These are phyloP conservation scores for Acmispon strigosus DNA, from an alignment of 306 rosid species.

Conservation along the genomic window DNA sequence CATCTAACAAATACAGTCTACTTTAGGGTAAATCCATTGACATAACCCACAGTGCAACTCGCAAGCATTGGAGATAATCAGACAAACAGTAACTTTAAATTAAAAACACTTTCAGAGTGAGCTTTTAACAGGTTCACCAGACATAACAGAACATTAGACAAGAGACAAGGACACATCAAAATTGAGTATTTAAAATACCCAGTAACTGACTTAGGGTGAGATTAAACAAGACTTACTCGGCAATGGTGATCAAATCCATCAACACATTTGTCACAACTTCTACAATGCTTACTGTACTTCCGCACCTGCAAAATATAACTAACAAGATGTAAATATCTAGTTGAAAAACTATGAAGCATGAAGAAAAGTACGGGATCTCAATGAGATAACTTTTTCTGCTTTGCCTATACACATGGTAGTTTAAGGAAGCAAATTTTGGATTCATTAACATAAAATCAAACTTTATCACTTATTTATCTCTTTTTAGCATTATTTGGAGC, in stretches of 20 bases:
- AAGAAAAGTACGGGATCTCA: neutral
- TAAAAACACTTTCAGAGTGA: neutral
- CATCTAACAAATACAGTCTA: neutral
- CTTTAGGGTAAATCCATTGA: neutral
- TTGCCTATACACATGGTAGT: neutral
- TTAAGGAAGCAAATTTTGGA: neutral
- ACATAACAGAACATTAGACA: neutral
- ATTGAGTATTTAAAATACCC: neutral
- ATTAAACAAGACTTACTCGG: slow-evolving; percentile 41
- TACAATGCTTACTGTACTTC: slow-evolving; percentile 84
- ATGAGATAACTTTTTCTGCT: neutral
- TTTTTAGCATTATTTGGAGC: neutral
- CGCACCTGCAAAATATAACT: slow-evolving; percentile 46
- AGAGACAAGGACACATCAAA: neutral
- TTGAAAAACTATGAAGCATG: neutral
- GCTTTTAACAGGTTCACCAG: neutral
- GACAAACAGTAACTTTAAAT: slow-evolving; percentile 1
- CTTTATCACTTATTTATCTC: neutral
- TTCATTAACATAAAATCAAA: neutral
- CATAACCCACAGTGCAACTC: slow-evolving; percentile 6
- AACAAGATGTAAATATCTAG: neutral
- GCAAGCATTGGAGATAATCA: neutral
- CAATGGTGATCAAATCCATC: slow-evolving; percentile 90
- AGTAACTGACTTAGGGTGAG: neutral
- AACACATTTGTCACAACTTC: slow-evolving; percentile 84